Evolutionary conservation across 1,284 basidiomycete species (phyloP).

Genomic region (Ceratobasidium sp.): DNA sequence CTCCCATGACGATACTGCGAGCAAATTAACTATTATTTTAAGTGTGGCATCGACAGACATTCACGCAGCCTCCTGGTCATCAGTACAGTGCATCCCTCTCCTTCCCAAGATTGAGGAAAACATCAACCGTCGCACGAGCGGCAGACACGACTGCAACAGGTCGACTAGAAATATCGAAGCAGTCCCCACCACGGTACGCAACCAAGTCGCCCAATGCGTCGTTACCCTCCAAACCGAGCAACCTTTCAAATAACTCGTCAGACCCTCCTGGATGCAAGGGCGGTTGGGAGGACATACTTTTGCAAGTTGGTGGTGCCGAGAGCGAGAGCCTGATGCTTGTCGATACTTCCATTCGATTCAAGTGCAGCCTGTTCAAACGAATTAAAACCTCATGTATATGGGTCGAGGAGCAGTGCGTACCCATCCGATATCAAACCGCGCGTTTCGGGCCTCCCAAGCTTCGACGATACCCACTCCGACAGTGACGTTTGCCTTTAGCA

Average conservation of each 20-base stretch:
- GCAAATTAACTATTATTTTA: no score
- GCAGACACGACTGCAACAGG: conserved; percentile 22
- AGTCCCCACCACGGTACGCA: conserved; percentile 24
- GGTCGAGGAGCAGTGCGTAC: conserved; percentile 49
- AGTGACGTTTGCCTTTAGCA: conserved; percentile 70
- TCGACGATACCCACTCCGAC: conserved; percentile 73
- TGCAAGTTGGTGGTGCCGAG: conserved; percentile 69
- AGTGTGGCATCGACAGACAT: no score
- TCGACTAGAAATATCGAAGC: conserved; percentile 21
- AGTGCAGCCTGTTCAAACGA: conserved; percentile 44
- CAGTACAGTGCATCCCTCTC: not conserved
- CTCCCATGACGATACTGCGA: no score
- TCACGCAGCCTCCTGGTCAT: no score
- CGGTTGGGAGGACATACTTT: conserved; percentile 44
- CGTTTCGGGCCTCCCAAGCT: conserved; percentile 64
- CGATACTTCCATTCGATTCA: conserved; percentile 57
- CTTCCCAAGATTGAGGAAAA: conserved; percentile 48
- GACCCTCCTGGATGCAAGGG: no score
- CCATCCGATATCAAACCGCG: conserved; percentile 76
- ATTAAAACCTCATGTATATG: conserved; percentile 7
- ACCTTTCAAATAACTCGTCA: not conserved
- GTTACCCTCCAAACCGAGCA: conserved; percentile 7
- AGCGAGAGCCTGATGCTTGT: conserved; percentile 60
- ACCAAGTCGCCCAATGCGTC: conserved; percentile 7
- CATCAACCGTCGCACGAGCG: conserved; percentile 51